Base-by-base conservation (phyloP, 2,329 filamentous ascomycete species). In the Malbranchea cinnamomea region DNA sequence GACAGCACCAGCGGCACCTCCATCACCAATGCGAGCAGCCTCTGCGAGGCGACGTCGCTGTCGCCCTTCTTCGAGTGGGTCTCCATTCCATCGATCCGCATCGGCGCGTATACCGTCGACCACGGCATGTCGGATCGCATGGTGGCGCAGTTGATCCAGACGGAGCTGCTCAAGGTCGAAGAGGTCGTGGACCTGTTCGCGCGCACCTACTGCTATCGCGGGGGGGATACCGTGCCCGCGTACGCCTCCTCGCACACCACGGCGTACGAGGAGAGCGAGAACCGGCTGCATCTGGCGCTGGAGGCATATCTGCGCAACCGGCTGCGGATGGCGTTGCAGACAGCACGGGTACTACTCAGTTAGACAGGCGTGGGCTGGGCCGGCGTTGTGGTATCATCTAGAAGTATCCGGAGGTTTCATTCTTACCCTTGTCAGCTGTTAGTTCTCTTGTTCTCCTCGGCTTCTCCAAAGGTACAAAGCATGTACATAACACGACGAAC, bases 1-100 rank as follows among this genome's bases (percentile, higher is more conserved):
- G 12, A 13, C 5, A 26, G 14, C 6, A 26, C 12, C 6, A 26
- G 12, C 24, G 15, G 14, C 11, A 26, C 10, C 18, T n/a, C n/a
- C n/a, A n/a, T n/a, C n/a, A n/a, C n/a, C n/a, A n/a, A n/a, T n/a
- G n/a, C n/a, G n/a, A n/a, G n/a, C n/a, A n/a, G n/a, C n/a, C n/a
- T n/a, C n/a, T n/a, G n/a, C n/a, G n/a, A n/a, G n/a, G n/a, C n/a
- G n/a, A 12, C 12, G 18, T 26, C 24, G 11, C 18, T 16, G 2
- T 15, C 24, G 9, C 24, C 24, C 18, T 26, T 26, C 24, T 26
- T 26, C 18, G 24, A 26, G 14, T 26, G 24, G 24, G 24, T 26
- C 10, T 26, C 5, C 11, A 26, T 26, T 13, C 24, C 24, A 11
- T 26, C 24, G 9, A 26, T 26, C 11, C 24, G 24, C 11, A 26